Percentiles rank a stretch among this genome's conserved stretches.
Evolutionary conservation across 257 asterid genomes (phyloP).

Genomic region (Solanum appendiculatum): DNA sequence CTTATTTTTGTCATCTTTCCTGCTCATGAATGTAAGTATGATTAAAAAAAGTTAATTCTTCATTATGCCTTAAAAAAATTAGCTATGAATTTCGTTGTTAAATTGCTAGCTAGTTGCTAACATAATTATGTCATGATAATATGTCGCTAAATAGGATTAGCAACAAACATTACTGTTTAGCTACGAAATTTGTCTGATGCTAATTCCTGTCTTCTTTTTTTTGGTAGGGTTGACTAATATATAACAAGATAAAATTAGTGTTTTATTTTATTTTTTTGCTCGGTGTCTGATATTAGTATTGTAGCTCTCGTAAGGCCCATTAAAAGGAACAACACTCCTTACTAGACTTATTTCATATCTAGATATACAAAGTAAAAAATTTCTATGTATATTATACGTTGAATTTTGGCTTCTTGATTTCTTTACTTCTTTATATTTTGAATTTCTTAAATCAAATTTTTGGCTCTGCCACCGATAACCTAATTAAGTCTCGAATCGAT

Average conservation of each 20-base stretch:
- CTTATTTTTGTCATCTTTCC: background rate
- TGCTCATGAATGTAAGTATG: background rate
- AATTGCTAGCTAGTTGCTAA: background rate
- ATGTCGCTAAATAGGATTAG: background rate
- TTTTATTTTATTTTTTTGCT: background rate
- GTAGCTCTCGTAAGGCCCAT: background rate
- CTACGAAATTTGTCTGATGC: background rate
- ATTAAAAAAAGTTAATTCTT: background rate
- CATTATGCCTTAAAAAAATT: background rate
- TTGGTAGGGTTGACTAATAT: background rate
- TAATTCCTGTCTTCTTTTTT: background rate
- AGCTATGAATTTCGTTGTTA: background rate
- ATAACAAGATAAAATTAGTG: background rate
- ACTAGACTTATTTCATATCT: background rate
- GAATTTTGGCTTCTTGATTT: background rate
- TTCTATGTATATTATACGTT: no score
- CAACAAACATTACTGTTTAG: background rate
- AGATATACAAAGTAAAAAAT: background rate
- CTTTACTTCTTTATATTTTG: background rate
- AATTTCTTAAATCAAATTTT: background rate
- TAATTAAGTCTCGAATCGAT: background rate
- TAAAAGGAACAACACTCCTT: background rate
- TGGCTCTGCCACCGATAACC: background rate
- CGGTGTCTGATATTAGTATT: rapidly evolving
- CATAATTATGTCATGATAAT: background rate